Base-by-base conservation (phyloP, 1,284 basidiomycete genomes). In the Volvariella volvacea region DNA sequence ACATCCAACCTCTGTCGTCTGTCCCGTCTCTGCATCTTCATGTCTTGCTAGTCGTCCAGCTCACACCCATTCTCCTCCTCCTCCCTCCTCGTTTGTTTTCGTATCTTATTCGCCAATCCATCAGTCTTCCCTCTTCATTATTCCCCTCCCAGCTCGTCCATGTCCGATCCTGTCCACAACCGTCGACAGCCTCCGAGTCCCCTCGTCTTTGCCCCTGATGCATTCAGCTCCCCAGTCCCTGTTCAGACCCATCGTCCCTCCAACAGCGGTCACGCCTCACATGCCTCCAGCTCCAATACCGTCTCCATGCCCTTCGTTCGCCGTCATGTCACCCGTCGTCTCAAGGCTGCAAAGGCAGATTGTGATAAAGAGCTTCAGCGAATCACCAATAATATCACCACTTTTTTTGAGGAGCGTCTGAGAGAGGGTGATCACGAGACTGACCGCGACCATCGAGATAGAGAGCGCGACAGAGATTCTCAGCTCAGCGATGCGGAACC, bases 341-440 rank as follows among this genome's bases (percentile, higher is more conserved):
- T 98, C 62, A 88, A 88, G 63, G 86, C 86, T 1, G 93, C 95
- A 47, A 99, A 99, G 71, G 83, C 88, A 44, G 88, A 90, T 53
- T 99, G 95, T 70, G 93, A 99, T 76, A 88, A 88, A 67, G 92
- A 96, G 59, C 78, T 99, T 9, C 83, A 86, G 58, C 85, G 90
- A 55, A 89, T 97, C 56, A 89, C 95, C 44, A 85, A 89, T 60
- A 89, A 84, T 47, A 93, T 99, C 70, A 95, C 94, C 49, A 67
- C 80, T 22, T 97, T 92, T 67, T 96, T 97, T 54, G 95, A 99
- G 66, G 85, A 92, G 57, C 79, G 85, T 52, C 75, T 95, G 41
- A 73, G 85, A 42, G 83, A 88, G 50, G 74, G 70, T 47, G 85
- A 89, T 60, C 75, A 78, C 53, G 85, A 84, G 59, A 61, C 67